Percentiles rank a stretch among this genome's conserved stretches.
phyloP scores from a whole-genome alignment of 2,329 filamentous ascomycete species.

The Didymosphaeria variabile region DNA sequence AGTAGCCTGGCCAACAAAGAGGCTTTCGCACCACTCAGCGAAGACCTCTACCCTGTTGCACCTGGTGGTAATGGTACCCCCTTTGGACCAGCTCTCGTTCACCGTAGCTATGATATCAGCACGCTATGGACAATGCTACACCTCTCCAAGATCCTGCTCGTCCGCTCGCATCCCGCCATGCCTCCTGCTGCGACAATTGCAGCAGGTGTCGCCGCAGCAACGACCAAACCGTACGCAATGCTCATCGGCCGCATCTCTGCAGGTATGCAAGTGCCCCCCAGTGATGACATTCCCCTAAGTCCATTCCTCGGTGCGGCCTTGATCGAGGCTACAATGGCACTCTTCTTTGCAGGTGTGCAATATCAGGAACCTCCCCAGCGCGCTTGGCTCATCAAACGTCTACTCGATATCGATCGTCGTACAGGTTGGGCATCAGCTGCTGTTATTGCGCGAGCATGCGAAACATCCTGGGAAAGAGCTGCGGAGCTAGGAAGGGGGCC shows the following conservation, averaged over 20 bases:
- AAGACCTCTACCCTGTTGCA: slow-evolving; percentile 70
- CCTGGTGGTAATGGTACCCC: slow-evolving; percentile 65
- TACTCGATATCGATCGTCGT: slow-evolving; percentile 78
- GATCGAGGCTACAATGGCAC: slow-evolving; percentile 80
- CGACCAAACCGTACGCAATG: slow-evolving; percentile 76
- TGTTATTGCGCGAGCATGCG: slow-evolving; percentile 84
- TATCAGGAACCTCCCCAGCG: slow-evolving; percentile 77
- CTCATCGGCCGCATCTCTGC: slow-evolving; percentile 82
- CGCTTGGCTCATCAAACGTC: slow-evolving; percentile 76
- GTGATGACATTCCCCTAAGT: slow-evolving; percentile 65
- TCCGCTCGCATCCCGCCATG: slow-evolving; percentile 87
- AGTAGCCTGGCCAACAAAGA: slow-evolving; percentile 67
- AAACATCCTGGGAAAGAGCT: slow-evolving; percentile 82
- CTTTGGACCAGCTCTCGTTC: slow-evolving; percentile 83
- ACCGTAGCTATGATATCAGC: slow-evolving; percentile 86
- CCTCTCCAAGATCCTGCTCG: slow-evolving; percentile 82
- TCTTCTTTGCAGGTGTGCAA: slow-evolving; percentile 89
- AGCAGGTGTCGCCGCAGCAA: slow-evolving; percentile 76
- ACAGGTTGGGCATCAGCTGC: slow-evolving; percentile 89
- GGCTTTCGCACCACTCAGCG: slow-evolving; percentile 77
- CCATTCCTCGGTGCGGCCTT: slow-evolving; percentile 82
- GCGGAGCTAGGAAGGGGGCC: slow-evolving; percentile 78
- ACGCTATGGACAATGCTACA: slow-evolving; percentile 89
- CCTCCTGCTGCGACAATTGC: slow-evolving; percentile 90
- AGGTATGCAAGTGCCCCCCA: slow-evolving; percentile 63